Percentiles rank a stretch among this genome's conserved stretches.
Conservation (phyloP, 202 grass and related monocot genomes). For the Saccharum hybrid region DNA sequence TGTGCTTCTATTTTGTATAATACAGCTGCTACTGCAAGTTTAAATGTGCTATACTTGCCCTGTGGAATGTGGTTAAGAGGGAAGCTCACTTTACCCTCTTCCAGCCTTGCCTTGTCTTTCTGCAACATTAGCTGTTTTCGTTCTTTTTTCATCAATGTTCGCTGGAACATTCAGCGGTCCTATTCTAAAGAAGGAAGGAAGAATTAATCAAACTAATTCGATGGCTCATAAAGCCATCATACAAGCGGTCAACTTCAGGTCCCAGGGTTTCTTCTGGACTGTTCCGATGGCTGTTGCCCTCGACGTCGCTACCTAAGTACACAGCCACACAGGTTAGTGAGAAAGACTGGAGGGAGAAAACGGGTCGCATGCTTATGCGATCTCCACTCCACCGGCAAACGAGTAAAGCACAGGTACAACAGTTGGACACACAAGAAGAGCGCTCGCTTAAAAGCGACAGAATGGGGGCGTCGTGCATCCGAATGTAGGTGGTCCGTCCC, state of each 20-base stretch:
- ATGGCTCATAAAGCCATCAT: background rate
- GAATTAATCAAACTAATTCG: background rate
- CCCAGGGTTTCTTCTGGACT: conserved; percentile 26
- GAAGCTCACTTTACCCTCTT: background rate
- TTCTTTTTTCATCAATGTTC: background rate
- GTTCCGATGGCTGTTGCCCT: conserved; percentile 5
- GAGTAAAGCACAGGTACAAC: conserved; percentile 4
- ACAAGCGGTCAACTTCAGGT: conserved; percentile 1
- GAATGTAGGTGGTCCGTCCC: conserved; percentile 39
- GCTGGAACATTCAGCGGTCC: background rate
- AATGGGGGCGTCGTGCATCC: background rate
- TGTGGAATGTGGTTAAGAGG: too few species aligned
- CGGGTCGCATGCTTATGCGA: conserved; percentile 12
- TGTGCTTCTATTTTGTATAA: background rate
- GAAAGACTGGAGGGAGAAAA: conserved; percentile 33
- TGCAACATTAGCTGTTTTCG: background rate
- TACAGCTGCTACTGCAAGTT: background rate
- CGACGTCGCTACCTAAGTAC: conserved; percentile 9
- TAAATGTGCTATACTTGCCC: background rate
- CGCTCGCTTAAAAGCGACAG: conserved; percentile 15
- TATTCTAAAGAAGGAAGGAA: background rate
- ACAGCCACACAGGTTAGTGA: conserved; percentile 13
- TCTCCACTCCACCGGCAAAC: conserved; percentile 9
- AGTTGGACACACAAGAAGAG: background rate
- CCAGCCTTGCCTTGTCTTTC: background rate